phyloP scores from a whole-genome alignment of 768 basidiomycete species.

The Boletales sp. region DNA sequence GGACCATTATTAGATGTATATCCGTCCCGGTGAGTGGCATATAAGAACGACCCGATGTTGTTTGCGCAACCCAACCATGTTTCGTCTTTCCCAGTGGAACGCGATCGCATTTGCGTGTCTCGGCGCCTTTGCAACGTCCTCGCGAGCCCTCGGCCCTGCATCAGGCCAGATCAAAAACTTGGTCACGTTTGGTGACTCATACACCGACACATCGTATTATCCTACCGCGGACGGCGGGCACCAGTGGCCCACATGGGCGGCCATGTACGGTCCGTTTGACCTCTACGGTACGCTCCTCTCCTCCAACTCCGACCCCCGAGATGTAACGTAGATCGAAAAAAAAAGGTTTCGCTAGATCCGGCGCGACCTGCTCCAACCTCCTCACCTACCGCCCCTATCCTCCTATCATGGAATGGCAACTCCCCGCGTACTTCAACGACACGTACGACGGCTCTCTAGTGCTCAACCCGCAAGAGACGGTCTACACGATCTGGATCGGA shows the following conservation, averaged over 20 bases:
- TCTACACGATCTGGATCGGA: slow-evolving; percentile 69
- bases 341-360: slow-evolving; percentile 48
- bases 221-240: slow-evolving; percentile 37
- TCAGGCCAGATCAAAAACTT: slow-evolving; percentile 55
- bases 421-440: slow-evolving; percentile 50
- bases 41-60: no score
- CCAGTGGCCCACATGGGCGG: slow-evolving; percentile 61
- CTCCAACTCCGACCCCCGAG: no score
- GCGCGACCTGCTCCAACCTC: slow-evolving; percentile 64
- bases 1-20: neutral
- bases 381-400: slow-evolving; percentile 58
- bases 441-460: slow-evolving; percentile 38
- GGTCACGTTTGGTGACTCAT: slow-evolving; percentile 68
- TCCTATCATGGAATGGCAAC: slow-evolving; percentile 43
- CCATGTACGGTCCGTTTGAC: slow-evolving; percentile 48
- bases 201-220: slow-evolving; percentile 48
- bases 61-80: no score
- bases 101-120: neutral
- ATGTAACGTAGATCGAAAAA: no score
- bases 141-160: slow-evolving; percentile 21
- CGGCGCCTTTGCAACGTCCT: slow-evolving; percentile 4
- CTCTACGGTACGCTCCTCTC: slow-evolving; percentile 38
- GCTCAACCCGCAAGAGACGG: slow-evolving; percentile 39
- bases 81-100: neutral
- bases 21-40: neutral